phyloP scores from a whole-genome alignment of 2,329 filamentous ascomycete species.

The Helminthosporium solani region DNA sequence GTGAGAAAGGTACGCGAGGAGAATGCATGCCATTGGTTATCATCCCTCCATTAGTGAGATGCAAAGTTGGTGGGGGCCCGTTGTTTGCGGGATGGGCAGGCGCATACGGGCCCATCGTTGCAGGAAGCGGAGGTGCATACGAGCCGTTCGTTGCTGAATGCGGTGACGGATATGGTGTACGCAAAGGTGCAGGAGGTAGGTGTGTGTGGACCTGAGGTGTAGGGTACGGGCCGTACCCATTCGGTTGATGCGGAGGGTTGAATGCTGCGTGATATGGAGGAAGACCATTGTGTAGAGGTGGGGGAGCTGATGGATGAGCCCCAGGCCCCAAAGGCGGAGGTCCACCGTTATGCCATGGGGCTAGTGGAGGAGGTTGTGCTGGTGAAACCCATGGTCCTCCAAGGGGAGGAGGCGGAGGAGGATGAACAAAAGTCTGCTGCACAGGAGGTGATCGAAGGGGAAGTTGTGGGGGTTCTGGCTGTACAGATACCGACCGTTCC shows the following conservation, averaged over 20 bases:
- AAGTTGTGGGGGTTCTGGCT: slow-evolving; percentile 37
- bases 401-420: slow-evolving; percentile 19
- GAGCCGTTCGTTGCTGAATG: not conserved
- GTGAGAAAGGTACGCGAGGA: slow-evolving; percentile 41
- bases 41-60: slow-evolving; percentile 34
- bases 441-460: slow-evolving; percentile 36
- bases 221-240: slow-evolving; percentile 38
- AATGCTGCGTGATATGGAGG: slow-evolving; percentile 38
- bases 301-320: slow-evolving; percentile 18
- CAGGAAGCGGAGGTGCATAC: not conserved
- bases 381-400: slow-evolving; percentile 10
- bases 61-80: slow-evolving; percentile 32
- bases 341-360: slow-evolving; percentile 32
- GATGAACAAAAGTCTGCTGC: slow-evolving; percentile 24
- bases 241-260: slow-evolving; percentile 28
- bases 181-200: slow-evolving; percentile 29
- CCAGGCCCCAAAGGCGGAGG: slow-evolving; percentile 22
- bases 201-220: slow-evolving; percentile 31
- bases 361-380: slow-evolving; percentile 31
- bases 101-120: not conserved
- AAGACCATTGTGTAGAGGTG: slow-evolving; percentile 35
- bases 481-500: slow-evolving; percentile 29
- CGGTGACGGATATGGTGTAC: slow-evolving; percentile 28
- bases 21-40: slow-evolving; percentile 43
- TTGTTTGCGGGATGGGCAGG: slow-evolving; percentile 25